Conservation (phyloP, 2,329 filamentous ascomycete genomes). For the Exophiala spinifera region DNA sequence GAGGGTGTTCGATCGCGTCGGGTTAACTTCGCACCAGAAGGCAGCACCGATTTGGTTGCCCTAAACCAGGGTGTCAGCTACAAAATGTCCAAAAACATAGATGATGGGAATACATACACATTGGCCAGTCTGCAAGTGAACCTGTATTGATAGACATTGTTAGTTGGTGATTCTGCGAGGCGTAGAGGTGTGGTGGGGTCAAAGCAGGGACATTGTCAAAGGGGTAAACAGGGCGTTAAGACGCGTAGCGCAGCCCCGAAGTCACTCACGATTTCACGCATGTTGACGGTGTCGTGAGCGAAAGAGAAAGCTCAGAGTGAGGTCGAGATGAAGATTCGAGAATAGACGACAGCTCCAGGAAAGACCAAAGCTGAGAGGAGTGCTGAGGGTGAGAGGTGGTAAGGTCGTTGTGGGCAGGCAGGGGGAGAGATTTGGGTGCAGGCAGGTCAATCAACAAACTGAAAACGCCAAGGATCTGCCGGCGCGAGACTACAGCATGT, state of each 20-base stretch:
- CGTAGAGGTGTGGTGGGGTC: conserved; percentile 25
- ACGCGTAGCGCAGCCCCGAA: conserved; percentile 36
- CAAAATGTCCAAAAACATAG: conserved; percentile 33
- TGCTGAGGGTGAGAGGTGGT: neutral
- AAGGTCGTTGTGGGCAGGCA: neutral
- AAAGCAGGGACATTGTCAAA: conserved; percentile 31
- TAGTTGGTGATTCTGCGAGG: conserved; percentile 47
- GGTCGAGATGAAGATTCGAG: conserved; percentile 1
- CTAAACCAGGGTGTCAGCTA: conserved; percentile 49
- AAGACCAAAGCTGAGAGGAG: neutral
- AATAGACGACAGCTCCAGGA: neutral
- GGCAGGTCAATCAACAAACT: neutral
- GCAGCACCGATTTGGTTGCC: conserved; percentile 99
- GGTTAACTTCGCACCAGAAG: conserved; percentile 71
- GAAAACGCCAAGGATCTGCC: neutral
- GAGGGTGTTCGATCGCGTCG: conserved; percentile 20
- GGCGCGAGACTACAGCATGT: neutral
- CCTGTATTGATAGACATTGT: conserved; percentile 63
- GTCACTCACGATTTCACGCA: conserved; percentile 70
- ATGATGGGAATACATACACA: conserved; percentile 65
- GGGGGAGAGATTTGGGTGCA: neutral
- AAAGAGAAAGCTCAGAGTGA: conserved; percentile 2
- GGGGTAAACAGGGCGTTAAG: conserved; percentile 33
- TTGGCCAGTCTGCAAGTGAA: conserved; percentile 99
- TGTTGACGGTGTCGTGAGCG: conserved; percentile 44